phyloP scores from a whole-genome alignment of 192 early-diverging fungal species.

The Gryganskiella cystojenkinii region DNA sequence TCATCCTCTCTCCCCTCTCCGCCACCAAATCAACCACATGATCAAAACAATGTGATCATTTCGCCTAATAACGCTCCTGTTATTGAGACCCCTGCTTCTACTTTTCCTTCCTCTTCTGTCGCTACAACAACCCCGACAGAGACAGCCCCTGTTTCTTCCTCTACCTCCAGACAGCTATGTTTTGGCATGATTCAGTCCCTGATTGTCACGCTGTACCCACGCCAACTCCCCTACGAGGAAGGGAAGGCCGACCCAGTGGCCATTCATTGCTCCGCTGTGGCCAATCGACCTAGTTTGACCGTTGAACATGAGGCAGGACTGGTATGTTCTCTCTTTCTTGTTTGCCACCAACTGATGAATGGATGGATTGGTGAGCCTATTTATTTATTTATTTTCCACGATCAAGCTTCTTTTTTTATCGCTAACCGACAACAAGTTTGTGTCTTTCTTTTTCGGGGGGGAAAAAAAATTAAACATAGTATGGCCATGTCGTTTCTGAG shows the following conservation, averaged over 20 bases:
- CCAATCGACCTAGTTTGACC: constrained; percentile 35
- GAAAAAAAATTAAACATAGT: constrained; percentile 26
- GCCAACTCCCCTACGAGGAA: constrained; percentile 42
- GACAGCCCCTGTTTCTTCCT: background rate
- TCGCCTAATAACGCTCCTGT: no score
- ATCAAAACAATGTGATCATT: no score
- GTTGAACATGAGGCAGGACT: constrained; percentile 38
- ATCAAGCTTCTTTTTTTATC: no score
- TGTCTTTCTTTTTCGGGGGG: no score
- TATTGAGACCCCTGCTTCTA: constrained; percentile 3
- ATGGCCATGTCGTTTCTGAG: constrained; percentile 46
- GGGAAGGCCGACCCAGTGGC: constrained; percentile 41
- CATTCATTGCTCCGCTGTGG: constrained; percentile 25
- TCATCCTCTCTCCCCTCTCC: no score
- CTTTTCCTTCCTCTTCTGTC: background rate
- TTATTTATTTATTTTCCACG: background rate
- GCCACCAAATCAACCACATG: no score
- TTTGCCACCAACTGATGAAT: background rate
- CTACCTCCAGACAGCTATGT: constrained; percentile 20
- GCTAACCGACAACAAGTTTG: no score
- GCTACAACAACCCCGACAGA: background rate
- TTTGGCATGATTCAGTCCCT: constrained; percentile 53
- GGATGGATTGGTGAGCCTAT: no score
- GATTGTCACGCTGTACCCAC: constrained; percentile 45
- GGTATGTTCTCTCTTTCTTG: constrained; percentile 10